Conservation (phyloP, 352 stramenopile species). For the Phytopythium delawarense region DNA sequence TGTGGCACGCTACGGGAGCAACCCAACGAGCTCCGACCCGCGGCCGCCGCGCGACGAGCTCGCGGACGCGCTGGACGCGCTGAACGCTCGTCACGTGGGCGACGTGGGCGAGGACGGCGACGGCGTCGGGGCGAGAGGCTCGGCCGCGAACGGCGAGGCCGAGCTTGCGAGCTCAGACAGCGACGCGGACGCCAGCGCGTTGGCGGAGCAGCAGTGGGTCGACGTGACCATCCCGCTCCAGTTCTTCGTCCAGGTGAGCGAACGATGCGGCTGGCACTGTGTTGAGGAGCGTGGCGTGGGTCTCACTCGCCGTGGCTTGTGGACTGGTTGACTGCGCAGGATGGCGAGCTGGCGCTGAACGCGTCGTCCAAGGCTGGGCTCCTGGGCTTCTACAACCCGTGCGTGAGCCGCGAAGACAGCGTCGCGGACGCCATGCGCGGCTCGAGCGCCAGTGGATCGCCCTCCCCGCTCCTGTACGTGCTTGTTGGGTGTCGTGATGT, state of each 20-base stretch:
- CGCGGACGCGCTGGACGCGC: slow-evolving; percentile 11
- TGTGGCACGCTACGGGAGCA: slow-evolving; percentile 67
- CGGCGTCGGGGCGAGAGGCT: slow-evolving; percentile 15
- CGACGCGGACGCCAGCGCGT: slow-evolving; percentile 11
- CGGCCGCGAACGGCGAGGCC: slow-evolving; percentile 13
- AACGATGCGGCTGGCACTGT: not conserved
- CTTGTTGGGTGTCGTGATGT: not conserved
- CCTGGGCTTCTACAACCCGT: slow-evolving; percentile 83
- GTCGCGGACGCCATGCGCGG: slow-evolving; percentile 26
- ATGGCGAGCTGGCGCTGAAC: slow-evolving; percentile 49
- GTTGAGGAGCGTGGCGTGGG: not conserved
- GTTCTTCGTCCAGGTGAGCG: slow-evolving; percentile 73
- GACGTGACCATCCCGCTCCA: slow-evolving; percentile 77
- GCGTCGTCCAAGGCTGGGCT: slow-evolving; percentile 61
- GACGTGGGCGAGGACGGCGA: slow-evolving; percentile 18
- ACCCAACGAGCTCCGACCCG: slow-evolving; percentile 54
- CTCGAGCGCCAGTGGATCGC: slow-evolving; percentile 3
- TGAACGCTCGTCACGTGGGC: slow-evolving; percentile 6
- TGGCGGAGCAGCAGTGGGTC: slow-evolving; percentile 52
- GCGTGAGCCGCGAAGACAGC: slow-evolving; percentile 38
- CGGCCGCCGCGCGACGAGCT: slow-evolving; percentile 20
- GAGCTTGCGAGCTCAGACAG: not conserved
- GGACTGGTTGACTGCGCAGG: slow-evolving; percentile 19
- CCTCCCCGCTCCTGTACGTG: slow-evolving; percentile 60
- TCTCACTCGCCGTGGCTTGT: slow-evolving; percentile 2